phyloP scores from a whole-genome alignment of 2,329 filamentous ascomycete genomes.

The Pseudogymnoascus sp. region DNA sequence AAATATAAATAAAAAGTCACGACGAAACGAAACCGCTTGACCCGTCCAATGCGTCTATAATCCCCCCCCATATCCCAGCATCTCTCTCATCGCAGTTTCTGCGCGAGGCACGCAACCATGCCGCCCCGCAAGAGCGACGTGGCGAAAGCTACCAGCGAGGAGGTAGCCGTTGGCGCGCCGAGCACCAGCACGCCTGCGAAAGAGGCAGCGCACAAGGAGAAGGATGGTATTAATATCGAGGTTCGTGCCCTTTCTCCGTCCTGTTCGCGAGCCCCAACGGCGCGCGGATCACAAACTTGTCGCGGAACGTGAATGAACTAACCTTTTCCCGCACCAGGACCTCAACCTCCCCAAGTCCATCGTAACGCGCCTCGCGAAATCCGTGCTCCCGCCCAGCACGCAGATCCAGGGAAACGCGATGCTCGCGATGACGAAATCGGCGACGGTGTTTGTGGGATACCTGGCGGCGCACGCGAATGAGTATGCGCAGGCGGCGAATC shows the following conservation, averaged over 20 bases:
- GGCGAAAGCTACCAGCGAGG: constrained; percentile 35
- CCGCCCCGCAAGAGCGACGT: constrained; percentile 51
- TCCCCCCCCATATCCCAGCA: constrained; percentile 1
- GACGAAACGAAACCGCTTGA: neutral
- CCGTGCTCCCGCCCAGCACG: constrained; percentile 71
- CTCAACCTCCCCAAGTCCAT: constrained; percentile 74
- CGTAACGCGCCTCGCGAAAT: constrained; percentile 72
- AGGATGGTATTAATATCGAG: constrained; percentile 42
- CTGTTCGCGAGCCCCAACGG: neutral
- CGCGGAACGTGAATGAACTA: neutral
- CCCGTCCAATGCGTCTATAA: constrained; percentile 10
- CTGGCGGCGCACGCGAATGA: constrained; percentile 69
- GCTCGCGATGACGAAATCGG: constrained; percentile 71
- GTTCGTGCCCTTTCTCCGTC: constrained; percentile 32
- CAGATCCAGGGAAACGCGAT: constrained; percentile 80
- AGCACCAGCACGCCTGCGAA: constrained; percentile 26
- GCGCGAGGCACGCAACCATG: constrained; percentile 34
- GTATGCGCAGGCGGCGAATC: constrained; percentile 57
- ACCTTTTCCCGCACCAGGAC: constrained; percentile 45
- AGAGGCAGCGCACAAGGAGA: constrained; percentile 24
- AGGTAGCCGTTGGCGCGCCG: constrained; percentile 40
- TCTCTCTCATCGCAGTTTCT: neutral
- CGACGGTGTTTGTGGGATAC: constrained; percentile 79
- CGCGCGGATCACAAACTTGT: constrained; percentile 2
- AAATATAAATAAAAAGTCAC: neutral